Conservation (phyloP, 176 grass and related monocot genomes). For the Aegilops speltoides region DNA sequence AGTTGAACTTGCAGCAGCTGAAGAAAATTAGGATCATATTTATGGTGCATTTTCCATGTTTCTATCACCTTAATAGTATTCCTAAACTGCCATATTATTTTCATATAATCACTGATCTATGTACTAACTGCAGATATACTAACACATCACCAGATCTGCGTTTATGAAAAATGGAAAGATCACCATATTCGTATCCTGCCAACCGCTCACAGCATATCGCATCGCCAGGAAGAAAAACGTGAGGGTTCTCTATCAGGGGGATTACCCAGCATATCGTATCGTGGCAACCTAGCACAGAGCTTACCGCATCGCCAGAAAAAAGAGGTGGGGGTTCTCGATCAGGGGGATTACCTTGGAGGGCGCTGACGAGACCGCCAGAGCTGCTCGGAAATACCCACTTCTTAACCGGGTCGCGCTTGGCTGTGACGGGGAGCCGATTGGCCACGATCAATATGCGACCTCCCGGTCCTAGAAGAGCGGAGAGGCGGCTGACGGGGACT, state of each 20-base stretch:
- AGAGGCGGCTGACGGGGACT: neutral
- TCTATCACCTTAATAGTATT: neutral
- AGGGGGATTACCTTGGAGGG: neutral
- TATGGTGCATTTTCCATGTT: neutral
- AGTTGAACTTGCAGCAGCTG: neutral
- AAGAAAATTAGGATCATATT: neutral
- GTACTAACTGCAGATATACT: neutral
- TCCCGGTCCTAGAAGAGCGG: neutral
- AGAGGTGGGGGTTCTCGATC: too few relatives aligned
- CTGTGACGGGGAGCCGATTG: neutral
- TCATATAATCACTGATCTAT: neutral
- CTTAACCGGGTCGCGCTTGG: neutral
- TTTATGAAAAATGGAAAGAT: neutral
- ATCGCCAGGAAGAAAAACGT: too few relatives aligned
- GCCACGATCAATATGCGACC: neutral
- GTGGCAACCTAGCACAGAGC: slow-evolving; percentile 27
- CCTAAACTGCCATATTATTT: neutral
- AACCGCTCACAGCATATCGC: slow-evolving; percentile 15
- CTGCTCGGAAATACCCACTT: too few relatives aligned
- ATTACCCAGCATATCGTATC: neutral
- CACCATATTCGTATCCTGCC: slow-evolving; percentile 37
- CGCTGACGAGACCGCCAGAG: neutral
- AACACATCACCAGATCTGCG: slow-evolving; percentile 12
- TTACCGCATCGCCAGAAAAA: too few relatives aligned
- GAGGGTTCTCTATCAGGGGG: slow-evolving; percentile 14